Base-by-base conservation (phyloP, 129 eudicot genomes). In the Solidago caesia region DNA sequence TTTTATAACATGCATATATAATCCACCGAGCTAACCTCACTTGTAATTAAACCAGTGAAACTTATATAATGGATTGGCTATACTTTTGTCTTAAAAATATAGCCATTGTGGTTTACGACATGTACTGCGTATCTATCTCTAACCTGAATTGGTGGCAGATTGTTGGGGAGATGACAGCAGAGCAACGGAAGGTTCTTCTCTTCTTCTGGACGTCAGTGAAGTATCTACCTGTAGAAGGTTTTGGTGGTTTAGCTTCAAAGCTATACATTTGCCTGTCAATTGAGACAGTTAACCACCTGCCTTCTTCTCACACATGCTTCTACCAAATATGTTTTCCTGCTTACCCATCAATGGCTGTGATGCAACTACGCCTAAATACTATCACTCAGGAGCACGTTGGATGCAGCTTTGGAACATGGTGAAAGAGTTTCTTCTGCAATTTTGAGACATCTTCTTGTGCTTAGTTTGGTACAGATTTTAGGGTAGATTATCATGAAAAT, bases 131-230 rank as follows among this genome's bases (percentile, higher is more conserved):
- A 1, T 33, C 2, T 33, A 33, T 33, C 46, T 63, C 25, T 63
- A 33, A 63, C 46, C 47, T 63, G 68, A 33, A 63, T 39, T 77
- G 27, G 25, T 77, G 78, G 63, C 85, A 91, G 99, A 80, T 87
- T 61, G 91, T 95, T 8, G 85, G 67, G 64, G 71, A 66, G 29
- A 91, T 95, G 91, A 75, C 84, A 43, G 81, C 83, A 0, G 87
- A 87, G 74, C 94, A 88, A 64, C 82, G 74, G 66, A 91, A 80
- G 73, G 83, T 77, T 65, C 93, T 95, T 33, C 92, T 95, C 44
- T 91, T 88, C 83, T 95, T 95, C 52, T 95, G 99, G 99, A 95
- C 99, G 14, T 91, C 97, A 11, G 51, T 95, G 67, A 95, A 88
- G 77, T 82, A 88, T 80, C 79, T 95, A 61, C 99, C 99, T 0